These are phyloP conservation scores for Metschnikowia kunwiensis DNA, from an alignment of 805 yeast species.

Conservation along the genomic window DNA sequence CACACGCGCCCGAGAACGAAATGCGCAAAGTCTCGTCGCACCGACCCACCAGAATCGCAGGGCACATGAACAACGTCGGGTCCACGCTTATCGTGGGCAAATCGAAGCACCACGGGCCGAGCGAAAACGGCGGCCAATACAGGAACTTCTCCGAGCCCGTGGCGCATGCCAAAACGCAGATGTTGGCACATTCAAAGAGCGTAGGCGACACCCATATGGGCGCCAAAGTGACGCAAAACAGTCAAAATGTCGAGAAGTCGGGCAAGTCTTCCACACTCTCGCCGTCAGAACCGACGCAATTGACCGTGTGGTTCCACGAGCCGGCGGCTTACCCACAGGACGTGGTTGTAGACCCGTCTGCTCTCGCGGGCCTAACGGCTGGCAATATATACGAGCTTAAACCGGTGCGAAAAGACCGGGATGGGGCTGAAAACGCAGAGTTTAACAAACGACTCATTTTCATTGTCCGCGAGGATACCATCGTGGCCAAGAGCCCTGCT, in stretches of 20 bases:
- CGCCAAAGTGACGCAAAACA: not conserved
- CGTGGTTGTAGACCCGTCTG: conserved; percentile 58
- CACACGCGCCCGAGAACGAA: conserved; percentile 1
- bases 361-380: conserved; percentile 60
- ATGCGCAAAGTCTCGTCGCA: conserved; percentile 5
- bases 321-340: conserved; percentile 52
- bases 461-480: conserved; percentile 9
- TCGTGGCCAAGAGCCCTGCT: conserved; percentile 12
- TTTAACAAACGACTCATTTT: conserved; percentile 14
- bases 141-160: conserved; percentile 10
- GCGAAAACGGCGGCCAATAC: not conserved
- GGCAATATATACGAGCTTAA: conserved; percentile 76
- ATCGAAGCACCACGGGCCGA: not conserved
- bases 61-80: conserved; percentile 19
- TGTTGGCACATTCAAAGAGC: conserved; percentile 3
- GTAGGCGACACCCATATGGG: conserved; percentile 3
- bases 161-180: not conserved
- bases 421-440: not conserved
- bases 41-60: conserved; percentile 12
- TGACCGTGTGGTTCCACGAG: conserved; percentile 69
- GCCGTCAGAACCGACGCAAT: conserved; percentile 24
- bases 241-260: not conserved
- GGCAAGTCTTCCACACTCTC: not conserved
- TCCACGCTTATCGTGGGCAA: conserved; percentile 19
- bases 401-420: conserved; percentile 30